Evolutionary conservation across 148 eudicot species (phyloP), one percentile per base, ranked within the genome.

Genomic region (Fagopyrum tataricum): DNA sequence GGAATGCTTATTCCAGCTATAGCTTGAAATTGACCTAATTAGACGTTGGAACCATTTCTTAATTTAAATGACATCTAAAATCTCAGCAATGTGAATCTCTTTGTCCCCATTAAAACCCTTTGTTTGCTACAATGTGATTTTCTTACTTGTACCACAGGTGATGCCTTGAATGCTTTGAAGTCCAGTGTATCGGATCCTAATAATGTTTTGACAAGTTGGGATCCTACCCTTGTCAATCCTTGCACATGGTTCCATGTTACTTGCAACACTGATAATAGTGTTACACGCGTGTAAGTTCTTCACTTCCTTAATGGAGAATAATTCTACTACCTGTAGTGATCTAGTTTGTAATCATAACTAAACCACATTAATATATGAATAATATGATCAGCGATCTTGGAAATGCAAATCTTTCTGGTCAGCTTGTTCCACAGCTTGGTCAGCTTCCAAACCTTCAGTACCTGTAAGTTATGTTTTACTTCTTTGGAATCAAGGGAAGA

Each of bases 211-310:
- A 87, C 87, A 79, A 90, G 87, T 72, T 92, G 97, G 97, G 96
- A 85, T 87, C 56, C 89, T 21, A 85, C 92, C 52, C 88, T 83
- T 76, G 91, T 83, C 66, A 88, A 85, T 86, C 97, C 97, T 14
- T 92, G 97, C 78, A 80, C 88, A n/a, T 92, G 97, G 97, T 86
- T 85, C 74, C 91, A 90, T 52, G 89, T 92, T 58, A 86, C 95
- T 2, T 92, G 96, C 85, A 87, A 88, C 80, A 43, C 17, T 62
- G 89, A 88, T 0, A 47, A 41, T 39, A 68, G 24, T 13, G 78
- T 76, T 62, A 70, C 66, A 10, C 43, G 17, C 37, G 39, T 76
- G 78, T 70, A 76, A 69, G 78, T 70, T 24, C 9, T 13, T 42
- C 18, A 24, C 68, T 26, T 59, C 3, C 68, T 26, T 59, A 26